Conservation (phyloP, 2,329 filamentous ascomycete species). For the Fusarium marasasianum region DNA sequence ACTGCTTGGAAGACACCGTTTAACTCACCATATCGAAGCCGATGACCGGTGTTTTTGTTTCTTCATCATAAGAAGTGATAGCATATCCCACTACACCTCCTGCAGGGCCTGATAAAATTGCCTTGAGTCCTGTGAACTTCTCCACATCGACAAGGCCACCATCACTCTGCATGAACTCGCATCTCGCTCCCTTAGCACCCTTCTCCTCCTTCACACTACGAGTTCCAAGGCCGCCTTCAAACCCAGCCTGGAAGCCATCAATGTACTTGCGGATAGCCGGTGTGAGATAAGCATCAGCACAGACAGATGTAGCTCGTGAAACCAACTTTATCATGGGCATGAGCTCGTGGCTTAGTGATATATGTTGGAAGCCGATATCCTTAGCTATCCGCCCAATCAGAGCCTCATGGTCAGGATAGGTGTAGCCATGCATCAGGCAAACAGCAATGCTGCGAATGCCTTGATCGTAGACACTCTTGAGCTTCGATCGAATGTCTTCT, state of each 20-base stretch:
- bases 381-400: conserved; percentile 78
- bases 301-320: conserved; percentile 54
- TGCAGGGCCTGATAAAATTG: conserved; percentile 90
- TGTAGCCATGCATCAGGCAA: conserved; percentile 92
- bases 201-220: conserved; percentile 74
- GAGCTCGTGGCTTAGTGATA: conserved; percentile 64
- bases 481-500: conserved; percentile 62
- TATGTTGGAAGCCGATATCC: conserved; percentile 79
- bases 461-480: conserved; percentile 69
- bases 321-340: conserved; percentile 58
- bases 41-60: conserved; percentile 86
- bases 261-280: conserved; percentile 55
- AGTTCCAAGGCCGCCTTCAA: conserved; percentile 81
- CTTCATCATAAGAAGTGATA: conserved; percentile 85
- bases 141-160: conserved; percentile 78
- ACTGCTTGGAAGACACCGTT: background rate
- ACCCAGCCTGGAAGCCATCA: conserved; percentile 83
- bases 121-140: conserved; percentile 83
- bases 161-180: conserved; percentile 95
- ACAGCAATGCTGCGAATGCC: conserved; percentile 86
- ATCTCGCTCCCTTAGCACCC: conserved; percentile 76
- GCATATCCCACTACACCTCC: conserved; percentile 94
- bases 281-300: conserved; percentile 57
- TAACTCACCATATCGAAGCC: conserved; percentile 83
- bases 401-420: conserved; percentile 86